Evolutionary conservation across 2,329 filamentous ascomycete genomes (phyloP), one percentile per base, ranked within the genome.

Genomic region (Fusarium avenaceum): DNA sequence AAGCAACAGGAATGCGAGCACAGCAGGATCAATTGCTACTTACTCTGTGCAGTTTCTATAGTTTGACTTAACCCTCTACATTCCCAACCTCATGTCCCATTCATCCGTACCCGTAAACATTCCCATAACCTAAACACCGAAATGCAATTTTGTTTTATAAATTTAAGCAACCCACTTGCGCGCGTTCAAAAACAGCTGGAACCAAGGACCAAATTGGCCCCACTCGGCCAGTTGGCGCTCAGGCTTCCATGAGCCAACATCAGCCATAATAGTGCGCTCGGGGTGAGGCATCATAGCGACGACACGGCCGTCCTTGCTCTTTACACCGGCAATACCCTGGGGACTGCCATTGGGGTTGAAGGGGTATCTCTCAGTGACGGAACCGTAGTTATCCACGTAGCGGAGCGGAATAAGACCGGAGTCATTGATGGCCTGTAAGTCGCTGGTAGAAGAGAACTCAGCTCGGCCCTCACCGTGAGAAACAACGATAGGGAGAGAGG

Each of bases 241-340:
- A 9, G 93, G 91, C 65, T 91, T 82, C 78, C 90, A 97, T 78
- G 92, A 95, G 47, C 86, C 89, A 63, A 94, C 90, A 60, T 93
- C 92, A 58, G 88, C 89, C 82, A 96, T 82, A 60, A 97, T 89
- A 17, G 92, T 96, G n/a, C 94, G 87, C 82, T 97, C 94, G 1
- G 94, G 94, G 78, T 97, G 94, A 64, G 94, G 94, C 94, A 97
- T 97, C 82, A 97, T 87, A 8, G 93, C 93, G 71, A 97, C 79
- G 2, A 96, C 92, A 58, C 92, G 86, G 14, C 94, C 94, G 76
- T 97, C 90, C 43, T 83, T 86, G 73, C 88, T 94, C 72, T 90
- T 85, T 26, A 96, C 90, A 76, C 90, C 93, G 1, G 94, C 92
- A 68, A 97, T 91, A 75, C 92, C 94, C 65, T 86, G 84, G 1